Evolutionary conservation across 768 basidiomycete species (phyloP).

Genomic region (Kwoniella sp.): DNA sequence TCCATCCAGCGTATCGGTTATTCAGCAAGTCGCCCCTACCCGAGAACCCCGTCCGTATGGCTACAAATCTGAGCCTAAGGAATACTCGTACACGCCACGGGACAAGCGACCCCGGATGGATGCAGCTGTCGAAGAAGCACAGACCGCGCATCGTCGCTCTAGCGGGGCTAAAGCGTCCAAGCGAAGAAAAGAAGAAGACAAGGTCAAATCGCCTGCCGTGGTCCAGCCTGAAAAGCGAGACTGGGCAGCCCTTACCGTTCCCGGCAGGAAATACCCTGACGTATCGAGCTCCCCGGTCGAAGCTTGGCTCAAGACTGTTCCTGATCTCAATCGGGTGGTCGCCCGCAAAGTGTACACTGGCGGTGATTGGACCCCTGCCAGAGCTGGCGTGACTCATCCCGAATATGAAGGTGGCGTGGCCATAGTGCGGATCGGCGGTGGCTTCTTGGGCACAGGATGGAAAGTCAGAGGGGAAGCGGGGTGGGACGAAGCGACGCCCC

Average conservation of each 20-base stretch:
- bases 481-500: slow-evolving; percentile 35
- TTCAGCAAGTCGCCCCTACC: slow-evolving; percentile 45
- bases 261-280: slow-evolving; percentile 32
- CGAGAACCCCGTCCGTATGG: slow-evolving; percentile 49
- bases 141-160: slow-evolving; percentile 31
- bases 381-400: slow-evolving; percentile 1
- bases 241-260: slow-evolving; percentile 27
- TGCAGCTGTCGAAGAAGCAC: slow-evolving; percentile 46
- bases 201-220: slow-evolving; percentile 17
- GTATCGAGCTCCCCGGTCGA: slow-evolving; percentile 44
- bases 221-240: slow-evolving; percentile 21
- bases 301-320: slow-evolving; percentile 37
- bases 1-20: slow-evolving; percentile 21
- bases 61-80: slow-evolving; percentile 39
- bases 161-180: slow-evolving; percentile 26
- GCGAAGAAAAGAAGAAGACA: slow-evolving; percentile 38
- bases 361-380: slow-evolving; percentile 34
- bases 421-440: slow-evolving; percentile 38
- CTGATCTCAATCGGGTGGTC: slow-evolving; percentile 33
- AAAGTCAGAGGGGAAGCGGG: slow-evolving; percentile 43
- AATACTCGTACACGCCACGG: slow-evolving; percentile 39
- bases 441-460: slow-evolving; percentile 40
- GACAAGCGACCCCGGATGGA: slow-evolving; percentile 49
- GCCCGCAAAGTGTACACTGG: slow-evolving; percentile 38
- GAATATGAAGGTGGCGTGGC: slow-evolving; percentile 40